Base-by-base conservation (phyloP, 805 yeast species). In the Cyberlindnera mississippiensis region DNA sequence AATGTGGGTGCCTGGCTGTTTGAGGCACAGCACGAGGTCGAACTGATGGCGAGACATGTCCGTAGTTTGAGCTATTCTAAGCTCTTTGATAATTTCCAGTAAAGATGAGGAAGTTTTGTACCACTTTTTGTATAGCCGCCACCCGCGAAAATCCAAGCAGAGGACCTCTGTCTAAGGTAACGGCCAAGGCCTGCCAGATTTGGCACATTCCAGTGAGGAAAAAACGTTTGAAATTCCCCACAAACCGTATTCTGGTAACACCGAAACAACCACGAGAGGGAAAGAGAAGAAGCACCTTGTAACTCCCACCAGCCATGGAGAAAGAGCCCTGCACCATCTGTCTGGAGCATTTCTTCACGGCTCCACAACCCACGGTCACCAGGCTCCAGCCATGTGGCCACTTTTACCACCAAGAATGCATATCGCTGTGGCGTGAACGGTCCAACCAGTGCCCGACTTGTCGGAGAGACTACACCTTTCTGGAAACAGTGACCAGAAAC, bases 41-140 rank as follows among this genome's bases (percentile, higher is more conserved):
- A 81, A 78, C 62, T 89, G 96, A 62, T 89, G 96, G 41, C 93
- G 80, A 3, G 96, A 86, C 96, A 89, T 88, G 17, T 15, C 33
- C 30, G 27, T 35, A 6, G 29, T 10, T 10, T 11, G 13, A 6
- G 12, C 29, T 12, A n/a, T 27, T 8, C 4, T 27, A 27, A 13
- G 14, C 6, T 11, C 12, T 11, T 6, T 27, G 7, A n/a, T 13
- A 27, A n/a, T n/a, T n/a, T n/a, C n/a, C n/a, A n/a, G n/a, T n/a
- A n/a, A 27, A 13, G 35, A 20, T 20, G 24, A 20, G 24, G 24
- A 20, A 20, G 24, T 20, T 20, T 20, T 20, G 24, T 20, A 20
- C 9, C 6, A 9, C 9, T 20, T 20, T 20, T 20, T 20, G 24
- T 20, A 20, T n/a, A n/a, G n/a, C 24, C 24, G 24, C 24, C 24